phyloP scores from a whole-genome alignment of 2,329 filamentous ascomycete genomes.

The Ceratocystis diversiconidia region DNA sequence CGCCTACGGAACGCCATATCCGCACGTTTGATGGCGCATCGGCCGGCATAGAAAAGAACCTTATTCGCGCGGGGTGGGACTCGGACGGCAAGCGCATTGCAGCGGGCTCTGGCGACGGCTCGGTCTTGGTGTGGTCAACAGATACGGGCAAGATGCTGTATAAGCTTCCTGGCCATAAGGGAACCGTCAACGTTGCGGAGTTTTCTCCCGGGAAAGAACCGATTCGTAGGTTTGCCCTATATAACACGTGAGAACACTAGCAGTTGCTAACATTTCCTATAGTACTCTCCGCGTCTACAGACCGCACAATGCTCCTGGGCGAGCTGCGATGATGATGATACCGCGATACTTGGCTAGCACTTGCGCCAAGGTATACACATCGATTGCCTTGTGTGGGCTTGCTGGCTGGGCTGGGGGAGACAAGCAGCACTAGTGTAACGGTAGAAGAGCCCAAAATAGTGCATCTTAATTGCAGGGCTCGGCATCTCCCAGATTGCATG shows the following conservation, averaged over 20 bases:
- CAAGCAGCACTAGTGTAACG: background rate
- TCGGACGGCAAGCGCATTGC: slow-evolving; percentile 72
- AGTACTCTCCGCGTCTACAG: slow-evolving; percentile 87
- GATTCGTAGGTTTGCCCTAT: slow-evolving; percentile 53
- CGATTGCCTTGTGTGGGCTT: background rate
- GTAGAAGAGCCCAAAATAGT: background rate
- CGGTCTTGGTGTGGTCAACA: slow-evolving; percentile 79
- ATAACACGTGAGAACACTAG: background rate
- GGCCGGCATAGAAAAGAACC: slow-evolving; percentile 76
- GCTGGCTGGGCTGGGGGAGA: background rate
- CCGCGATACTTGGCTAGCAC: background rate
- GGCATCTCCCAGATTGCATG: background rate
- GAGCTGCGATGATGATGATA: slow-evolving; percentile 38
- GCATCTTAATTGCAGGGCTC: background rate
- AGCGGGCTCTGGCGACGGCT: slow-evolving; percentile 79
- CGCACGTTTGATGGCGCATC: slow-evolving; percentile 87
- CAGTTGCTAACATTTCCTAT: slow-evolving; percentile 26
- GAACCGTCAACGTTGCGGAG: slow-evolving; percentile 85
- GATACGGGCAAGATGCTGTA: slow-evolving; percentile 82
- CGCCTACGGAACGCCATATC: slow-evolving; percentile 71
- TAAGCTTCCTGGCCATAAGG: slow-evolving; percentile 90
- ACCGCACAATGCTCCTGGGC: slow-evolving; percentile 69
- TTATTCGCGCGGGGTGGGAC: slow-evolving; percentile 85
- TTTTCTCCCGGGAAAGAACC: slow-evolving; percentile 76
- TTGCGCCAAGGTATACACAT: background rate